Evolutionary conservation across 768 basidiomycete genomes (phyloP).

Genomic region (Boletus tylopilopsis): DNA sequence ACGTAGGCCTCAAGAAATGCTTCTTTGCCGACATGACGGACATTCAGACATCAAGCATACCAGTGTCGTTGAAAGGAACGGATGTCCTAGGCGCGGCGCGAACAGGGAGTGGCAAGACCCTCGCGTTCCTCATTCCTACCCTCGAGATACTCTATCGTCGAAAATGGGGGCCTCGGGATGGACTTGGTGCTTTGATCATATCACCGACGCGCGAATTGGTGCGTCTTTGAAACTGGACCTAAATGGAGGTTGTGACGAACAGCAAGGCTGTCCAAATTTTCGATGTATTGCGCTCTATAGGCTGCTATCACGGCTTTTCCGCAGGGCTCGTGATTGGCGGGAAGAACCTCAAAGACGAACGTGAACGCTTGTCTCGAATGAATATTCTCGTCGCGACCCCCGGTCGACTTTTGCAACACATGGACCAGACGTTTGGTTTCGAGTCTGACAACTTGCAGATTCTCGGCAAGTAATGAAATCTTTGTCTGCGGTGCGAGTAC

Average conservation of each 20-base stretch:
- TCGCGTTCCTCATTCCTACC: conserved; percentile 67
- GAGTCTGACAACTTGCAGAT: conserved; percentile 89
- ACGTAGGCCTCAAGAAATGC: conserved; percentile 75
- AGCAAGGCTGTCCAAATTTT: conserved; percentile 94
- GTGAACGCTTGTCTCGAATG: conserved; percentile 85
- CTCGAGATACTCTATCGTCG: conserved; percentile 61
- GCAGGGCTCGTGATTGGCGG: conserved; percentile 96
- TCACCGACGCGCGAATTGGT: conserved; percentile 93
- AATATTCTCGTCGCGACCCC: conserved; percentile 99
- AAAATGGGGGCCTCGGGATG: conserved; percentile 72
- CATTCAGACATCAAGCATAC: conserved; percentile 60
- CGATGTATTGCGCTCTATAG: conserved; percentile 90
- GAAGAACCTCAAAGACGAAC: conserved; percentile 91
- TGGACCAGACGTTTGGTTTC: conserved; percentile 97
- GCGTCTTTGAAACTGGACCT: conserved; percentile 24
- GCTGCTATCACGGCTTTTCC: conserved; percentile 86
- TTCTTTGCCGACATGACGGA: conserved; percentile 88
- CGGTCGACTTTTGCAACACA: conserved; percentile 90
- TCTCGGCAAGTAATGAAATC: conserved; percentile 54
- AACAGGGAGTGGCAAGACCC: conserved; percentile 72
- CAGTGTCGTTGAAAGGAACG: conserved; percentile 54
- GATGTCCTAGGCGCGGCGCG: conserved; percentile 68
- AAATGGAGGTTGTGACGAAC: conserved; percentile 2
- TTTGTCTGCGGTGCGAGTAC: neutral
- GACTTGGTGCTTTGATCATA: conserved; percentile 85